Conservation (phyloP, 441 rosid species). For the Arabidopsis lyrata region DNA sequence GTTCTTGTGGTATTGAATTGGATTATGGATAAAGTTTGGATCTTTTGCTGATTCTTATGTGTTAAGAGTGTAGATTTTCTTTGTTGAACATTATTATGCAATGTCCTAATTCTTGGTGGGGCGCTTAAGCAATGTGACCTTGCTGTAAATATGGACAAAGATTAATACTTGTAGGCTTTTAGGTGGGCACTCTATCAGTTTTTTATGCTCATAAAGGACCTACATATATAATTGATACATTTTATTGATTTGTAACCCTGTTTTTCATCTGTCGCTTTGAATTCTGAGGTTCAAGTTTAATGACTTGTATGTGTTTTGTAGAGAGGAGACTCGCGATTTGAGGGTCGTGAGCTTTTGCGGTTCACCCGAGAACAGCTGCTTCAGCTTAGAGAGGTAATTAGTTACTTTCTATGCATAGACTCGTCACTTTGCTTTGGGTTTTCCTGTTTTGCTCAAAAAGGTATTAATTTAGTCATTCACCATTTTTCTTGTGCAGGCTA, state of each 20-base stretch:
- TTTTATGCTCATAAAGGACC: slow-evolving; percentile 36
- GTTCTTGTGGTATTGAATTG: slow-evolving; percentile 5
- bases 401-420: background rate
- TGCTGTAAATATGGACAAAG: slow-evolving; percentile 76
- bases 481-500: slow-evolving; percentile 46
- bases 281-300: slow-evolving; percentile 30
- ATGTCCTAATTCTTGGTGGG: slow-evolving; percentile 83
- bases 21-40: slow-evolving; percentile 10
- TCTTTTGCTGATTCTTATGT: slow-evolving; percentile 20
- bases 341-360: slow-evolving; percentile 65
- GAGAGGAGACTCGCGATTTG: slow-evolving; percentile 77
- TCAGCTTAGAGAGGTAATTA: slow-evolving; percentile 69
- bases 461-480: background rate
- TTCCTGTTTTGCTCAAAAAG: background rate
- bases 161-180: slow-evolving; percentile 43
- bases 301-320: slow-evolving; percentile 43
- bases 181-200: slow-evolving; percentile 31
- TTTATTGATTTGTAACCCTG: background rate
- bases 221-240: slow-evolving; percentile 9
- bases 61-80: background rate
- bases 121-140: slow-evolving; percentile 59
- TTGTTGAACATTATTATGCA: slow-evolving; percentile 8
- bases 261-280: background rate
- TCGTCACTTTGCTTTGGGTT: background rate
- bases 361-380: slow-evolving; percentile 79